A percentile compares a stretch with the other conserved stretches of the same genome.
These are phyloP conservation scores for Simplicillium sp. DNA, from an alignment of 2,329 filamentous ascomycete species.

Conservation along the genomic window DNA sequence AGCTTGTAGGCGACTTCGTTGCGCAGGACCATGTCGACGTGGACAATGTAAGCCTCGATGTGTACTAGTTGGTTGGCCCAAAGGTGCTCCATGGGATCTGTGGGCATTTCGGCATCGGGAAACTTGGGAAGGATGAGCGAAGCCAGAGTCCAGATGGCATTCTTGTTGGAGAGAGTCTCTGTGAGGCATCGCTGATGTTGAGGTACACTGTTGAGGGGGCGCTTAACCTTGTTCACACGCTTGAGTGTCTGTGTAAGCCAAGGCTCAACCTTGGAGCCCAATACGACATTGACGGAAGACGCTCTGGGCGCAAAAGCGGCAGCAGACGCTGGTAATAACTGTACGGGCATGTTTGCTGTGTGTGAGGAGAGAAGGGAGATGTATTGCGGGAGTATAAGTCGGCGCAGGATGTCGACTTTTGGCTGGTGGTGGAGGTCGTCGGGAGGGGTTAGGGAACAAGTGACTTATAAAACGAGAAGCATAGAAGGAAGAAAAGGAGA, in stretches of 20 bases:
- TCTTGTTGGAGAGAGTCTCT: constrained; percentile 80
- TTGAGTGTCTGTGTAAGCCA: constrained; percentile 97
- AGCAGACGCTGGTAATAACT: constrained; percentile 89
- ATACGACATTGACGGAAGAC: constrained; percentile 87
- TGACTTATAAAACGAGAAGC: constrained; percentile 6
- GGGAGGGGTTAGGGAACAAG: constrained; percentile 8
- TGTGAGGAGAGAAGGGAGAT: constrained; percentile 11
- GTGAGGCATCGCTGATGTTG: constrained; percentile 95
- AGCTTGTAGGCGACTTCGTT: constrained; percentile 98
- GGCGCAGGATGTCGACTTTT: constrained; percentile 9
- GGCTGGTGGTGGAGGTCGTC: constrained; percentile 9
- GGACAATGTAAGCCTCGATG: constrained; percentile 94
- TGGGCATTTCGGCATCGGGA: constrained; percentile 73
- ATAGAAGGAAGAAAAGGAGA: constrained; percentile 8
- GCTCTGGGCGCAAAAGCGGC: constrained; percentile 88
- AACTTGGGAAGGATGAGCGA: constrained; percentile 89
- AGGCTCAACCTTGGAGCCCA: constrained; percentile 84
- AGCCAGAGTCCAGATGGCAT: constrained; percentile 90
- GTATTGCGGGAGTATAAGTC: constrained; percentile 1
- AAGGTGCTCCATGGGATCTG: constrained; percentile 76
- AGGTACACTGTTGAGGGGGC: constrained; percentile 90
- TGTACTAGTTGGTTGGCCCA: constrained; percentile 92
- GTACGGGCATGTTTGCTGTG: constrained; percentile 65
- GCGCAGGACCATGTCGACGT: constrained; percentile 96
- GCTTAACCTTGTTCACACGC: constrained; percentile 93